These are phyloP conservation scores for Zasmidium citrigriseum DNA, from an alignment of 2,329 filamentous ascomycete genomes.

Conservation along the genomic window DNA sequence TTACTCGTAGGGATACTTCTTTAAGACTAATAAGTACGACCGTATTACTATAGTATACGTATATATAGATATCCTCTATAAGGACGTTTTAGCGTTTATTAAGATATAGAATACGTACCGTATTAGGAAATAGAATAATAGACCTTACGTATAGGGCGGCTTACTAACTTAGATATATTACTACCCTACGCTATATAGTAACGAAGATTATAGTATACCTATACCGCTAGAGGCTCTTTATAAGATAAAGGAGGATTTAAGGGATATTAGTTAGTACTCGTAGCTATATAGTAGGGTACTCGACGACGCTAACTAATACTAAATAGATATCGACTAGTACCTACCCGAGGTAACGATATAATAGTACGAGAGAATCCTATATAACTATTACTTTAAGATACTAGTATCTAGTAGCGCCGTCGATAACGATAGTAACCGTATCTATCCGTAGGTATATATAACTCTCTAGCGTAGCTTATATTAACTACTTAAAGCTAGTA, in stretches of 20 bases:
- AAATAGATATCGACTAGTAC: background rate
- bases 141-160: background rate
- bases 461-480: background rate
- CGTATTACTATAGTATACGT: background rate
- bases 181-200: background rate
- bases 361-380: background rate
- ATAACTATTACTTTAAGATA: background rate
- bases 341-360: background rate
- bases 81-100: background rate
- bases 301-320: background rate
- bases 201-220: background rate
- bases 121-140: background rate
- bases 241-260: background rate
- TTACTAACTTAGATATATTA: background rate
- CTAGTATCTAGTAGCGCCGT: background rate
- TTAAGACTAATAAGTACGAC: background rate
- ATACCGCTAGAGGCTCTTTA: background rate
- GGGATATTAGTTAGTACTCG: background rate
- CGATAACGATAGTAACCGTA: background rate
- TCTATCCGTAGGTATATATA: background rate
- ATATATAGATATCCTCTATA: background rate
- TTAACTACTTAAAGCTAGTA: background rate
- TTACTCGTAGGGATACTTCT: background rate
- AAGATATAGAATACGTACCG: background rate
- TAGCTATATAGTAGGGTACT: background rate